Conservation (phyloP, 2,329 filamentous ascomycete species). For the Claviceps purpurea region DNA sequence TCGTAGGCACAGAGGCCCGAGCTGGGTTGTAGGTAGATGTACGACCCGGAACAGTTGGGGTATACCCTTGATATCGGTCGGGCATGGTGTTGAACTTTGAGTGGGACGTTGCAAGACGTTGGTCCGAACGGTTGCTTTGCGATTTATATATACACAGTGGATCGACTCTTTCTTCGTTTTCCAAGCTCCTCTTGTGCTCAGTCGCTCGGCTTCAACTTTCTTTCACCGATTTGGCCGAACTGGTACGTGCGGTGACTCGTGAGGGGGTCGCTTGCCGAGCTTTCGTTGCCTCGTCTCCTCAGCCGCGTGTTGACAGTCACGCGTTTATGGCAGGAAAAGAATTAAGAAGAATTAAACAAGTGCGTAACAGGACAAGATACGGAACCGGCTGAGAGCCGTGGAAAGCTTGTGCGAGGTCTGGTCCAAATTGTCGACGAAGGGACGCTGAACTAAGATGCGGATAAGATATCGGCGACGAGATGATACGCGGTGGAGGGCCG, state of each 20-base stretch:
- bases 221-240: background rate
- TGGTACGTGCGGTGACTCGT: background rate
- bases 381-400: background rate
- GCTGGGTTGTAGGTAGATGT: slow-evolving; percentile 35
- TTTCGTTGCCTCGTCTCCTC: background rate
- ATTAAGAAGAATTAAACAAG: background rate
- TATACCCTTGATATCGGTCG: slow-evolving; percentile 31
- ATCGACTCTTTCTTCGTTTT: background rate
- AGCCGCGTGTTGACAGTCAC: background rate
- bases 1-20: slow-evolving; percentile 39
- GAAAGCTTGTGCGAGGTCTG: background rate
- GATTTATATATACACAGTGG: too few species aligned
- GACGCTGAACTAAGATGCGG: background rate
- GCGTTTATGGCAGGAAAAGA: background rate
- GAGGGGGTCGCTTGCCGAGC: background rate
- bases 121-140: too few species aligned
- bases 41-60: slow-evolving; percentile 24
- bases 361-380: background rate
- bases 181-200: background rate
- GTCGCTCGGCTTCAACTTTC: background rate
- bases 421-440: background rate
- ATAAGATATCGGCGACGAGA: background rate
- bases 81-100: slow-evolving; percentile 24
- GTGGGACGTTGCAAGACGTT: too few species aligned
- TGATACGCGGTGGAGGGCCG: background rate